Evolutionary conservation across 306 rosid genomes (phyloP), one percentile per base, ranked within the genome.

Genomic region (Myrica gale): DNA sequence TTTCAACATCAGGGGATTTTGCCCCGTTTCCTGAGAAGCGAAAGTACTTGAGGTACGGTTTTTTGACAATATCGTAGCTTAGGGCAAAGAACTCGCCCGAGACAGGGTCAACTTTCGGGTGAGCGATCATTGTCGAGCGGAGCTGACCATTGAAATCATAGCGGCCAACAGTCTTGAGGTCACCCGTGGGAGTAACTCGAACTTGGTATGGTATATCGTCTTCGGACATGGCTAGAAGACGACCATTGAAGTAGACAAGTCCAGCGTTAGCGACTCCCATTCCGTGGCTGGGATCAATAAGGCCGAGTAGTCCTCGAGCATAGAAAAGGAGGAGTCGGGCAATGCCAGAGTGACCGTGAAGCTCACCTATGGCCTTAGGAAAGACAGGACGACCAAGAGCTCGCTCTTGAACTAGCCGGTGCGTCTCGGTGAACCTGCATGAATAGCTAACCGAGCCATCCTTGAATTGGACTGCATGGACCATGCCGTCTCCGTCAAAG

Each of bases 401-500:
- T 51, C 80, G 79, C 56, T 95, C 99, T 60, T 95, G 99, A 12
- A 80, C 76, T 0, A 95, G 57, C 9, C 99, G 89, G 4, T 88
- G 78, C 0, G 99, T 95, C 42, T 95, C 91, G 1, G 99, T 95
- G 90, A 95, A 92, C 55, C 97, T 82, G 80, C 97, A 89, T 1
- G 99, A 82, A 60, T 95, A 92, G 75, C 92, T 86, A 5, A 85
- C 96, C 1, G 78, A 51, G 0, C 87, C 89, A 72, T 82, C 69
- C 0, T 56, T 70, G 89, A 95, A 88, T 6, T 81, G 66, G 1
- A 95, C 87, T 16, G 97, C 96, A 74, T 95, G 99, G 46, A 95
- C 90, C 99, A 95, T 95, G 48, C 99, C 99, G 75, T 95, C 99
- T 3, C 99, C 99, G 82, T 95, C 99, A 72, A 95, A 95, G 75